A percentile compares a stretch with the other conserved stretches of the same genome.
These are phyloP conservation scores for Moesziomyces sp. DNA, from an alignment of 1,284 basidiomycete species.

Conservation along the genomic window DNA sequence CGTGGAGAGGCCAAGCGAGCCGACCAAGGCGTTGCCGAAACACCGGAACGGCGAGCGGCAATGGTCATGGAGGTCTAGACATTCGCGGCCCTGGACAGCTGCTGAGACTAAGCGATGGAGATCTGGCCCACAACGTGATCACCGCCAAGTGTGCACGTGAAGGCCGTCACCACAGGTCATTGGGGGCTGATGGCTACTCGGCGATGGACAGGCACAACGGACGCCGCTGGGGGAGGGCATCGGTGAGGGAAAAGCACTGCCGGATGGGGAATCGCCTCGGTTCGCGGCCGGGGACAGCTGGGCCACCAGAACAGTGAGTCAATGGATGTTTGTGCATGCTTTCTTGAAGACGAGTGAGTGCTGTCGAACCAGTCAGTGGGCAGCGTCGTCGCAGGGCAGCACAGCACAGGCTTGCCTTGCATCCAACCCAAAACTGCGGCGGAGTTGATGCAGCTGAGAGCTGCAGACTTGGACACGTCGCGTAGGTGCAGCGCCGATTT, in stretches of 20 bases:
- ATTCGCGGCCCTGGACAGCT: not conserved
- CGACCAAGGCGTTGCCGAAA: not conserved
- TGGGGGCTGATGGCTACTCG: not conserved
- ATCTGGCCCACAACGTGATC: not conserved
- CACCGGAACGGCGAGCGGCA: slow-evolving; percentile 1
- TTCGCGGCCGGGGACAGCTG: too few relatives aligned
- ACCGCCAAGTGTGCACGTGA: not conserved
- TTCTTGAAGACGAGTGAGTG: too few relatives aligned
- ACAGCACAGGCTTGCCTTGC: not conserved
- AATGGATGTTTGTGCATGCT: slow-evolving; percentile 2
- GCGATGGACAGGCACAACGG: too few relatives aligned
- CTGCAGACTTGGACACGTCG: slow-evolving; percentile 29
- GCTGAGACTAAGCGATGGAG: not conserved
- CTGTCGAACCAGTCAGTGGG: not conserved
- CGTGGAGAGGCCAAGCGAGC: slow-evolving; percentile 1
- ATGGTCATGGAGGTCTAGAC: slow-evolving; percentile 7
- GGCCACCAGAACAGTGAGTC: too few relatives aligned
- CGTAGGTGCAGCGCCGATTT: too few relatives aligned
- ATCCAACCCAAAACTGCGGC: slow-evolving; percentile 10
- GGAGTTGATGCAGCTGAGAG: slow-evolving; percentile 9
- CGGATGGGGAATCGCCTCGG: slow-evolving; percentile 9
- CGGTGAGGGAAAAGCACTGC: not conserved
- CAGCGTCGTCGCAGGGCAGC: not conserved
- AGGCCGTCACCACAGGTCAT: not conserved
- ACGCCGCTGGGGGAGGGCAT: too few relatives aligned